Evolutionary conservation across 75 land plant species (phyloP), one percentile per base, ranked within the genome.

Genomic region (Cunninghamia lanceolata): DNA sequence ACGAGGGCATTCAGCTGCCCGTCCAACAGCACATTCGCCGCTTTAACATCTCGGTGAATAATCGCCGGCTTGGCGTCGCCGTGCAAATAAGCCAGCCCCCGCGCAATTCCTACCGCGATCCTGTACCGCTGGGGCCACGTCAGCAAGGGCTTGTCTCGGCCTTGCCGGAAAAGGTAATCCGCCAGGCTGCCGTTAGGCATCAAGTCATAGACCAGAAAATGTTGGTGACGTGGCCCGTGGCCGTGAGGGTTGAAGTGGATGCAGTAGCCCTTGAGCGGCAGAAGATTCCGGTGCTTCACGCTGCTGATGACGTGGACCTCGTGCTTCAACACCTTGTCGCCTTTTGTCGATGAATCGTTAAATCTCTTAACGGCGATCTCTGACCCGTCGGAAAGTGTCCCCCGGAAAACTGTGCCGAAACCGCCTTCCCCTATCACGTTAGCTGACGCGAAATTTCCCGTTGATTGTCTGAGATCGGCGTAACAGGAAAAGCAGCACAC

Each of bases 361-460:
- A 89, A 63, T 25, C 90, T 34, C 79, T 91, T 91, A 25, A 91
- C 84, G 80, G 93, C 93, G 30, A 91, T 75, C 15, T 54, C 39
- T 4, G 74, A 1, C 5, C 92, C 88, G 77, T 90, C 90, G 7
- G 63, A 56, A 14, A 91, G 86, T 39, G 79, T 84, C 21, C 92
- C 93, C 63, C 76, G 35, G 84, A 88, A 92, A 5, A 92, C 93
- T 11, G 82, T 15, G 25, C 92, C 90, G 79, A 91, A 92, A 1
- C 93, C 93, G 9, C 93, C 93, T 56, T 87, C 86, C 7, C 93
- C 93, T 74, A 92, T 83, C 85, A 85, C 84, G 53, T 75, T 85
- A 9, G 74, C 43, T 74, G 68, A 80, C 71, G 85, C 45, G 78
- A 91, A 92, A 43, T 87, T 82, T 15, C 46, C 84, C 3, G 93